Evolutionary conservation across 495 filamentous ascomycete species (phyloP), one percentile per base, ranked within the genome.

Genomic region (Endocarpon pusillum): DNA sequence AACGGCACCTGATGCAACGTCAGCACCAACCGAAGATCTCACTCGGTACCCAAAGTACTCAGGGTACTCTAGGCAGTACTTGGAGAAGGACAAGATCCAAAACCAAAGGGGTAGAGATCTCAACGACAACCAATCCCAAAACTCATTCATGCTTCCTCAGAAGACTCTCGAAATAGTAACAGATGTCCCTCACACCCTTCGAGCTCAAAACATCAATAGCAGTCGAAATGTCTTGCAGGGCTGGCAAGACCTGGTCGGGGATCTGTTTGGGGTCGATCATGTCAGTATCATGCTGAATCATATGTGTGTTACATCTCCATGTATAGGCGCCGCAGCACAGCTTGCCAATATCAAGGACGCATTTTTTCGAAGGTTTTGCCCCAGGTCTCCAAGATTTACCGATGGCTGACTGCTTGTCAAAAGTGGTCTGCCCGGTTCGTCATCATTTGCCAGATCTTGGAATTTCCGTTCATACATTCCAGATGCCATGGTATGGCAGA

Each of bases 241-340:
- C 7, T 59, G 55, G 56, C 53, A 58, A 24, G 58, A 57, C 36
- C 25, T 59, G 17, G 32, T 59, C 0, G 56, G 56, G 14, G 56
- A 59, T 36, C 52, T 57, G 55, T 59, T 59, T 30, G 38, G 40
- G 8, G 49, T 36, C 3, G 55, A 59, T 35, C 56, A 59, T 41
- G 44, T 53, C 19, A 40, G 42, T 18, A 45, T 57, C 30, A 47
- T 49, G 10, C 44, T 52, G 16, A 51, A 53, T 38, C 55, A 55
- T 0, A 57, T 57, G 53, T 58, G 56, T 34, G 37, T 59, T 10
- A 46, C 37, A 19, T 42, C 46, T 23, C 40, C 52, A 17, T 59
- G 55, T 29, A 49, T 57, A 19, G 51, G 53, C 1, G 53, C 53
- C 14, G 33, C 35, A 21, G 55, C 53, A 20, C 34, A 36, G 19